Evolutionary conservation across 495 filamentous ascomycete species (phyloP).

Genomic region (Patellaria atrata): DNA sequence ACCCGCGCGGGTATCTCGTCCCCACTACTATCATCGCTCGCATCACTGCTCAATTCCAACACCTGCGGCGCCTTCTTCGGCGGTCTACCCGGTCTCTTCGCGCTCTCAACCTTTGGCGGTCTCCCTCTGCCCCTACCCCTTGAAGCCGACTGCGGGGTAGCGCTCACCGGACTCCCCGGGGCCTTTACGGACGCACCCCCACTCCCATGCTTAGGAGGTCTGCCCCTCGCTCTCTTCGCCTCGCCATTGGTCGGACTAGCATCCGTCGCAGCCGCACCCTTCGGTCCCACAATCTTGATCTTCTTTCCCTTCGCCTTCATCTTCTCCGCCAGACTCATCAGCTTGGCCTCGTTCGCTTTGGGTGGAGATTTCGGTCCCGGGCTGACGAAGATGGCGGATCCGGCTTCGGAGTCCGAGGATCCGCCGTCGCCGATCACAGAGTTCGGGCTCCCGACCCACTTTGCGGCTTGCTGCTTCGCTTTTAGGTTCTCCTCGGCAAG

Average conservation of each 20-base stretch:
- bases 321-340: no score
- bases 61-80: not conserved
- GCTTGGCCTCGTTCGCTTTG: no score
- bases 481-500: constrained; percentile 16
- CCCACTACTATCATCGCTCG: constrained; percentile 1
- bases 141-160: not conserved
- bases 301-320: no score
- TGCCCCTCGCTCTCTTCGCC: no score
- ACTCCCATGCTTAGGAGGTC: constrained; percentile 6
- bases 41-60: constrained; percentile 6
- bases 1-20: constrained; percentile 8
- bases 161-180: not conserved
- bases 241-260: no score
- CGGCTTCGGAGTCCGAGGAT: constrained; percentile 4
- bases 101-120: not conserved
- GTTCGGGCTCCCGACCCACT: constrained; percentile 3
- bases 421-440: constrained; percentile 8
- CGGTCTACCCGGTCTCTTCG: not conserved
- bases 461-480: constrained; percentile 12
- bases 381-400: constrained; percentile 2
- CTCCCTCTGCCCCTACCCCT: not conserved
- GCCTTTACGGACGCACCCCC: constrained; percentile 9
- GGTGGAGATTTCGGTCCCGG: not conserved
- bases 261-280: no score
- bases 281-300: no score